Base-by-base conservation (phyloP, 495 filamentous ascomycete genomes). In the Aspergillus incahuasiensis region DNA sequence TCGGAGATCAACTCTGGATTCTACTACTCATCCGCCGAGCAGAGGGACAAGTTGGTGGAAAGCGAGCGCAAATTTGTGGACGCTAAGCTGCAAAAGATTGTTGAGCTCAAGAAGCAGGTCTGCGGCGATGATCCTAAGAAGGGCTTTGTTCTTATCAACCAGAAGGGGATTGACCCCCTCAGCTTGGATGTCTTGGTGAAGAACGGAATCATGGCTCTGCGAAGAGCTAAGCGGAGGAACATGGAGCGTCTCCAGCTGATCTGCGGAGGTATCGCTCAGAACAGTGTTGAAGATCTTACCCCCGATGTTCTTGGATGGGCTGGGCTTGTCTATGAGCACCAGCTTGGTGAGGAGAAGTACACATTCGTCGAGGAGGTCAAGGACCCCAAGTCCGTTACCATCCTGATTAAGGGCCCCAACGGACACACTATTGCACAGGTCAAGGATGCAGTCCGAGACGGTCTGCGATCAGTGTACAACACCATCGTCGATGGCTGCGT, bases 291-390 rank as follows among this genome's bases (percentile, higher is more conserved):
- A 39, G 94, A 97, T 62, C 73, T 98, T 38, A 84, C 82, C 6
- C 89, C 91, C 1, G 90, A 96, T 57, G 78, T 94, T 57, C 85
- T 98, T 47, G 94, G 94, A 24, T 98, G 94, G 94, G 94, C 95
- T 49, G 94, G 94, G 46, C 79, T 88, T 35, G 94, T 98, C 40
- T 97, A 98, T 63, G 94, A 98, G 77, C 92, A 97, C 75, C 89
- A 95, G 67, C 82, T 98, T 5, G 94, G 94, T 49, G 94, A 98
- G 77, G 94, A 98, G 77, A 98, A 98, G 76, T 98, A 89, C 75
- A 98, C 94, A 15, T 98, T 98, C 62, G 82, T 98, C 58, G 95
- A 97, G 72, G 95, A 98, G 55, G 94, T 98, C 61, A 97, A 96
- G 80, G 89, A 97, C 48, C 89, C 94, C 48, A 98, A 97, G 78